Percentiles rank a stretch among this genome's conserved stretches.
Conservation (phyloP, 139 green algal genomes). For the Micractinium sp. region DNA sequence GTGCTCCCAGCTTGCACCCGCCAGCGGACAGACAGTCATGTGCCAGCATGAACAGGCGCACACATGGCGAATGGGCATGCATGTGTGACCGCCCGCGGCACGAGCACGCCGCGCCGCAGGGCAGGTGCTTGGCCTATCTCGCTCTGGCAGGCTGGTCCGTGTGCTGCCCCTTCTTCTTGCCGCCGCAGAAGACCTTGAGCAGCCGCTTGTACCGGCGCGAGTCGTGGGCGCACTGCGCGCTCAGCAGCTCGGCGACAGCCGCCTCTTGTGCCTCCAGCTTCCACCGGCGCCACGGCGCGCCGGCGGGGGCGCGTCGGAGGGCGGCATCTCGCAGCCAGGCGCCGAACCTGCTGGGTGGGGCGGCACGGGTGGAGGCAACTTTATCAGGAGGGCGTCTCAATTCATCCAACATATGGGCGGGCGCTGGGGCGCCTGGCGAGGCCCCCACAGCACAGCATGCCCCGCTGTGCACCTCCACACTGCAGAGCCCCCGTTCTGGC, state of each 20-base stretch:
- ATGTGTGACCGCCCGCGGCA: too few species aligned
- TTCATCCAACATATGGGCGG: too few species aligned
- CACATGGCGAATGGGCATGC: too few species aligned
- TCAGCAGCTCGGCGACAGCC: conserved; percentile 50
- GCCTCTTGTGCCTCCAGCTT: conserved; percentile 34
- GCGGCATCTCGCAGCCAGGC: conserved; percentile 44
- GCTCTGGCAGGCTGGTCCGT: neutral
- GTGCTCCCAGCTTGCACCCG: too few species aligned
- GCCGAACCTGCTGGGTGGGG: conserved; percentile 17
- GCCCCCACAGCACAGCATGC: too few species aligned
- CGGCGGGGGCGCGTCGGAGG: conserved; percentile 25
- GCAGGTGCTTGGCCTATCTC: too few species aligned
- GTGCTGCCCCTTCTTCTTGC: conserved; percentile 50
- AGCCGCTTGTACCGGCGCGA: conserved; percentile 54
- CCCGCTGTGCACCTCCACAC: too few species aligned
- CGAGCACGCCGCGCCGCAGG: too few species aligned
- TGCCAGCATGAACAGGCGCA: neutral
- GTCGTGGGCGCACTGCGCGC: conserved; percentile 38
- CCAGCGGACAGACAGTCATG: too few species aligned
- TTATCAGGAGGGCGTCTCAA: too few species aligned
- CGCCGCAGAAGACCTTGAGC: conserved; percentile 56
- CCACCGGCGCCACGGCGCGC: conserved; percentile 48
- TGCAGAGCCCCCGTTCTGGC: too few species aligned
- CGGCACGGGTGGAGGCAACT: neutral
- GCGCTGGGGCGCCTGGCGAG: too few species aligned